phyloP scores from a whole-genome alignment of 371 early-diverging fungal genomes.

The Globomyces sp. region DNA sequence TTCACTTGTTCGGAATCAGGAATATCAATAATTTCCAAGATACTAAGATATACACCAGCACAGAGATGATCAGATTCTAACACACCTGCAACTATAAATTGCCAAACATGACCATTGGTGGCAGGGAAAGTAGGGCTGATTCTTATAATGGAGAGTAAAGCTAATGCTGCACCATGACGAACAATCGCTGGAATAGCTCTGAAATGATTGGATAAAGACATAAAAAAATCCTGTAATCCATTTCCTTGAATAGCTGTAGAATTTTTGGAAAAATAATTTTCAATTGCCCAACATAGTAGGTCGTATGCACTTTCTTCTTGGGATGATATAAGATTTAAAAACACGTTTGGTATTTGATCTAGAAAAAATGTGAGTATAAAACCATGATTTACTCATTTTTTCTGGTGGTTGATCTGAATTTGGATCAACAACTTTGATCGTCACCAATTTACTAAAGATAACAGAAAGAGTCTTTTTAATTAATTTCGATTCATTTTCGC shows the following conservation, averaged over 20 bases:
- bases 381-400: slow-evolving; percentile 16
- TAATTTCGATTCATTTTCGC: slow-evolving; percentile 37
- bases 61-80: slow-evolving; percentile 48
- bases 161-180: slow-evolving; percentile 47
- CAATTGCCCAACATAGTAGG: slow-evolving; percentile 50
- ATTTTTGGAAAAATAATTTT: slow-evolving; percentile 23
- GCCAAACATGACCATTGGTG: slow-evolving; percentile 26
- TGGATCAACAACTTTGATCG: slow-evolving; percentile 15
- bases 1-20: slow-evolving; percentile 20
- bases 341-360: slow-evolving; percentile 24
- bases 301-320: slow-evolving; percentile 50
- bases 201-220: slow-evolving; percentile 45
- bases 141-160: slow-evolving; percentile 37
- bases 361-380: slow-evolving; percentile 15
- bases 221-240: slow-evolving; percentile 39
- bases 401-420: slow-evolving; percentile 15
- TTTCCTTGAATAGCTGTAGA: slow-evolving; percentile 1
- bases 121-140: slow-evolving; percentile 35
- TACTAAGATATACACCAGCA: slow-evolving; percentile 42
- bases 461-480: slow-evolving; percentile 42
- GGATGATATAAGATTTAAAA: slow-evolving; percentile 41
- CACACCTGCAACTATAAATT: slow-evolving; percentile 41
- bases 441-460: slow-evolving; percentile 41
- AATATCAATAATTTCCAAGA: slow-evolving; percentile 35
- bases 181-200: slow-evolving; percentile 45